A percentile compares a stretch with the other conserved stretches of the same genome.
Conservation (phyloP, 2,329 filamentous ascomycete genomes). For the Zalaria sp. region DNA sequence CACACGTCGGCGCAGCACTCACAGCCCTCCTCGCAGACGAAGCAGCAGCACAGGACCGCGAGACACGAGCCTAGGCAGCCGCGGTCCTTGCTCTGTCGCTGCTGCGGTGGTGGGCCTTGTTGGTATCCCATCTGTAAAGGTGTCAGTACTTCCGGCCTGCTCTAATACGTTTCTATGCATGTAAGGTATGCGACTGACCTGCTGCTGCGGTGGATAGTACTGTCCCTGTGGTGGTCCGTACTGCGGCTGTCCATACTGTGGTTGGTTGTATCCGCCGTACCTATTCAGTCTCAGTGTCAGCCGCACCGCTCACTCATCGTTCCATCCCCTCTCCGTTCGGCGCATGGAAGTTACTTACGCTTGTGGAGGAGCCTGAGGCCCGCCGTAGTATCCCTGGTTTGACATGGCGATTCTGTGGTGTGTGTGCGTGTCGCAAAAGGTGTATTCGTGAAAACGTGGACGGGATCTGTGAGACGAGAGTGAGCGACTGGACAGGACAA, state of each 20-base stretch:
- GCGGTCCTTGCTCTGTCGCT: constrained; percentile 29
- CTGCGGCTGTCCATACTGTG: constrained; percentile 16
- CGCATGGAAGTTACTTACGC: constrained; percentile 16
- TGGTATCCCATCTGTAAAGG: constrained; percentile 21
- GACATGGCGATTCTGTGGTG: constrained; percentile 20
- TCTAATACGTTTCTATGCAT: too few species aligned
- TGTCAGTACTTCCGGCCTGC: too few species aligned
- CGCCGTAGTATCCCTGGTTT: constrained; percentile 26
- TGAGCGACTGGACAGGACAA: too few species aligned
- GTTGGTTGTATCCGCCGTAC: constrained; percentile 17
- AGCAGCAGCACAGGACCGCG: constrained; percentile 47
- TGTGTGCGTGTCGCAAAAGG: background rate
- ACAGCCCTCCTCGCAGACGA: constrained; percentile 49
- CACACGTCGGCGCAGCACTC: constrained; percentile 50
- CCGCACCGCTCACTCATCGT: too few species aligned
- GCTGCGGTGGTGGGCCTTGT: constrained; percentile 30
- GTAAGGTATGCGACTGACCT: too few species aligned
- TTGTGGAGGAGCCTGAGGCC: constrained; percentile 24
- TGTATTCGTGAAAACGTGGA: background rate
- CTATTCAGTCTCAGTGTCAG: background rate
- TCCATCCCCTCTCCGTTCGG: too few species aligned
- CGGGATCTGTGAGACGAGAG: too few species aligned
- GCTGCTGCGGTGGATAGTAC: constrained; percentile 20
- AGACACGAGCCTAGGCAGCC: constrained; percentile 40
- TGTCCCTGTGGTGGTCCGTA: constrained; percentile 12